phyloP scores from a whole-genome alignment of 192 early-diverging fungal genomes.

The Coemansia asiatica region DNA sequence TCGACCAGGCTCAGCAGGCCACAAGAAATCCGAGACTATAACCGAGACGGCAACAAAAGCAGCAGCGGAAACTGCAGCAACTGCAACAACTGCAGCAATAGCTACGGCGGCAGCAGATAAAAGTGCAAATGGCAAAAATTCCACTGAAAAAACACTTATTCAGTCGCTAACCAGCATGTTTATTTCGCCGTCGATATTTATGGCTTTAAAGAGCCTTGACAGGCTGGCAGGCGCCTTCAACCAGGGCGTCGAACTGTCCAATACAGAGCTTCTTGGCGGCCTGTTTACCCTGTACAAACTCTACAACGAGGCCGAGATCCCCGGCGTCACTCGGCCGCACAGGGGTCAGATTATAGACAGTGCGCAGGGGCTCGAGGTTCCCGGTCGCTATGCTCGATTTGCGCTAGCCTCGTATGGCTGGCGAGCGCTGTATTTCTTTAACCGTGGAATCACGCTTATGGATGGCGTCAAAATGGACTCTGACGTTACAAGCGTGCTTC shows the following conservation, averaged over 20 bases:
- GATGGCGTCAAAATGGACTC: constrained; percentile 67
- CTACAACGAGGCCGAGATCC: constrained; percentile 53
- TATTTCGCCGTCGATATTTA: constrained; percentile 49
- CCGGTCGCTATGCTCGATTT: constrained; percentile 59
- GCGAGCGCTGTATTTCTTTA: constrained; percentile 71
- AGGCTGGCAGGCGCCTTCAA: constrained; percentile 55
- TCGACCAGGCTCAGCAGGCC: constrained; percentile 4
- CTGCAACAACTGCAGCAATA: background rate
- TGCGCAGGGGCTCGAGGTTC: constrained; percentile 52
- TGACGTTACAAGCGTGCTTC: constrained; percentile 63
- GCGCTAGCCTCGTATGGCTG: constrained; percentile 70
- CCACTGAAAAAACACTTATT: constrained; percentile 44
- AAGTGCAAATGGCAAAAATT: background rate
- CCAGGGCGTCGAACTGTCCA: constrained; percentile 71
- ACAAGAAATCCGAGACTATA: background rate
- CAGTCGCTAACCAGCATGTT: constrained; percentile 53
- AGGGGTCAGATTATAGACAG: constrained; percentile 32
- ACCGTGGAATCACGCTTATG: constrained; percentile 67
- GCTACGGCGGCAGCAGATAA: background rate
- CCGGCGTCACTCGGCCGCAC: constrained; percentile 40
- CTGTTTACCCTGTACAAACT: constrained; percentile 67
- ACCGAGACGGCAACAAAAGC: too few relatives aligned
- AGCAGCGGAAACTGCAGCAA: too few relatives aligned
- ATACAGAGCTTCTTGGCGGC: constrained; percentile 63
- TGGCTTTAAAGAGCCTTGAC: constrained; percentile 50